Evolutionary conservation across 305 asterid species (phyloP).

Genomic region (Ilex paraguariensis): DNA sequence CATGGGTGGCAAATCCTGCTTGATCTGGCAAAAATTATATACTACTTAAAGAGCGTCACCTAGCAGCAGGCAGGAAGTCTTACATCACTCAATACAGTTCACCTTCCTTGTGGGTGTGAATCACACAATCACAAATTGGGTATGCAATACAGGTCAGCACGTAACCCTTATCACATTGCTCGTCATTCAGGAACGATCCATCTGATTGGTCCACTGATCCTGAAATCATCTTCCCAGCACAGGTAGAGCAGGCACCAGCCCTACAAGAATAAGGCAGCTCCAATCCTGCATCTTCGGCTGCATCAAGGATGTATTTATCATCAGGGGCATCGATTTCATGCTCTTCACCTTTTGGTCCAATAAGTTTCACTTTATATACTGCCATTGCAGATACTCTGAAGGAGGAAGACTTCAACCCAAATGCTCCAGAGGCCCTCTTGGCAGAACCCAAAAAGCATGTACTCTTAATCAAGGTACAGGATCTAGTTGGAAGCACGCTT

Average conservation of each 20-base stretch:
- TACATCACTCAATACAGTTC: neutral
- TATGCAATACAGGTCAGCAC: constrained; percentile 37
- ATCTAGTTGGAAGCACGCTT: constrained; percentile 2
- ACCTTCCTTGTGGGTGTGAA: neutral
- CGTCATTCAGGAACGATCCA: constrained; percentile 39
- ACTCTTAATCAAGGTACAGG: neutral
- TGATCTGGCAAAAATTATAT: too few species aligned
- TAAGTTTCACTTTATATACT: constrained; percentile 38
- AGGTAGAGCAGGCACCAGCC: constrained; percentile 50
- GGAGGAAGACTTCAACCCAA: constrained; percentile 18
- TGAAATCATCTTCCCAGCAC: constrained; percentile 31
- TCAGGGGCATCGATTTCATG: constrained; percentile 40
- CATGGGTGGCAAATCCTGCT: too few species aligned
- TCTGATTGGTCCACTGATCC: constrained; percentile 53
- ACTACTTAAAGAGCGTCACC: too few species aligned
- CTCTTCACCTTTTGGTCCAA: constrained; percentile 37
- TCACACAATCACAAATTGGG: constrained; percentile 14
- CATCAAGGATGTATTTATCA: constrained; percentile 40
- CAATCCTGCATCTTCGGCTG: constrained; percentile 39
- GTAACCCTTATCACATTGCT: constrained; percentile 37
- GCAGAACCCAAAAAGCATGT: constrained; percentile 11
- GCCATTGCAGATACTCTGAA: constrained; percentile 35
- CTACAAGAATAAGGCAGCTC: constrained; percentile 50
- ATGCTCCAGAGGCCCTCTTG: constrained; percentile 14
- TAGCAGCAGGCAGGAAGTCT: too few species aligned